Base-by-base conservation (phyloP, 805 yeast species). In the Osmozyma mogii region DNA sequence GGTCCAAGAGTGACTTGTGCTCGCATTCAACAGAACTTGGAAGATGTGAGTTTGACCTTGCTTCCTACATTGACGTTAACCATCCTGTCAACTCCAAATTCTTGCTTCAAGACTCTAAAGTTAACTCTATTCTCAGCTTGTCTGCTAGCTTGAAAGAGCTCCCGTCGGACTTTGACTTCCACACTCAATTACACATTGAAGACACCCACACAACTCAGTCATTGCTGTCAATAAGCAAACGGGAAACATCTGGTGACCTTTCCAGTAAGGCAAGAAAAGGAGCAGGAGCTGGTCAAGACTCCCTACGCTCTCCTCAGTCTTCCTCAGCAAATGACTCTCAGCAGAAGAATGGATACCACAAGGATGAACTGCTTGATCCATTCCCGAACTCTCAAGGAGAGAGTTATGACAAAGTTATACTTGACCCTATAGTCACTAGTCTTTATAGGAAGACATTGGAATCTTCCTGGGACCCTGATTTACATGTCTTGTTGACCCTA, bases 41-140 rank as follows among this genome's bases (percentile, higher is more conserved):
- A 1, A 49, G 54, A 11, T 58, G 87, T 11, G 72, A 64, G 24
- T 56, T 89, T 19, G 81, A 87, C 45, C 49, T 88, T 24, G 58
- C 89, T 0, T 94, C 85, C 43, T 84, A 78, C 50, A 69, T 79
- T 21, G 63, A 67, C 40, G 73, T 70, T 31, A 61, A 65, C 18
- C 65, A 68, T 30, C 65, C 72, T 3, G 54, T 67, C 4, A 62
- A 78, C 2, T 66, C 79, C 37, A 64, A 83, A 37, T 85, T 81
- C 43, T 56, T 89, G 25, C 60, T 89, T 21, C 78, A 78, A 44
- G 70, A 84, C 16, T 80, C 94, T 2, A 84, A 84, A 41, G 75
- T 89, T 12, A 89, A 89, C 51, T 78, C 94, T 2, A 80, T 84
- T n/a, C 53, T 81, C 22, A 77, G 70, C 36, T 37, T 84, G 24